Evolutionary conservation across 805 yeast genomes (phyloP).

Genomic region (Candida maesae): DNA sequence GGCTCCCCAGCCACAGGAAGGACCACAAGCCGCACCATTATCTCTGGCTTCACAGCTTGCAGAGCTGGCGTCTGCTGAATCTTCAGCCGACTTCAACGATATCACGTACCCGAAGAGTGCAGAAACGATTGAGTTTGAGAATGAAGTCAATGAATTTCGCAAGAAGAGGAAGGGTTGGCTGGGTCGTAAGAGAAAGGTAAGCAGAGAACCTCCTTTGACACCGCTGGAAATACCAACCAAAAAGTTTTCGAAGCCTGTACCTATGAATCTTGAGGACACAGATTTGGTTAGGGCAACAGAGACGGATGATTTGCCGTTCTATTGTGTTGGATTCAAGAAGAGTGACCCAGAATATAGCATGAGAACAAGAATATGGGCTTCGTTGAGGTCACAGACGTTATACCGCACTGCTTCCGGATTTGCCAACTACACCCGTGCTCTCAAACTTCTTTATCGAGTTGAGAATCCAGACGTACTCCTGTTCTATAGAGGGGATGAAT

Average conservation of each 20-base stretch:
- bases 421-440: constrained; percentile 71
- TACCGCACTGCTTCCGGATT: constrained; percentile 84
- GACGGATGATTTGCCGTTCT: constrained; percentile 62
- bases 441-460: constrained; percentile 60
- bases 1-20: too few species aligned
- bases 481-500: constrained; percentile 42
- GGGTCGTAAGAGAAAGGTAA: not conserved
- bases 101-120: not conserved
- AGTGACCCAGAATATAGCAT: constrained; percentile 59
- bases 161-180: not conserved
- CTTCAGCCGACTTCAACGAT: not conserved
- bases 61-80: too few species aligned
- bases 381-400: constrained; percentile 76
- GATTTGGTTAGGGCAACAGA: constrained; percentile 34
- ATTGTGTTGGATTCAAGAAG: constrained; percentile 68
- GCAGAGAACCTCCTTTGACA: constrained; percentile 7
- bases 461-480: constrained; percentile 58
- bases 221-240: constrained; percentile 8
- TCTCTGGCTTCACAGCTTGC: too few species aligned
- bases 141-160: not conserved
- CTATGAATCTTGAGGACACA: not conserved
- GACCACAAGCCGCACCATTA: too few species aligned
- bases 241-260: constrained; percentile 13
- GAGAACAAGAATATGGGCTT: constrained; percentile 85
- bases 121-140: not conserved